Conservation (phyloP, 2,329 filamentous ascomycete species). For the Gnomoniopsis sp. region DNA sequence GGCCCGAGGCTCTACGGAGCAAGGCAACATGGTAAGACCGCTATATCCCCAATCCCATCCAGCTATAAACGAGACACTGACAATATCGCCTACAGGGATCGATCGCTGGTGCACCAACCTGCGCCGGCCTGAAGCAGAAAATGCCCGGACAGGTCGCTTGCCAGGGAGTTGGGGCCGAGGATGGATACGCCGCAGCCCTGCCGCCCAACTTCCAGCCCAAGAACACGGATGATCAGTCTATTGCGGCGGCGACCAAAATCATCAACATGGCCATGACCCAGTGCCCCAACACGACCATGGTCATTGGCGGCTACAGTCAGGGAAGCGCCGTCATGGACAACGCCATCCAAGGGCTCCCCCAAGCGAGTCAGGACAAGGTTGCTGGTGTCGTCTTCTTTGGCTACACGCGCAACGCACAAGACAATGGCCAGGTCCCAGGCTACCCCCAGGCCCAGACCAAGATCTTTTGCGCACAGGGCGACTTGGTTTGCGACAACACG, state of each 20-base stretch:
- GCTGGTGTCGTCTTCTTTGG: constrained; percentile 30
- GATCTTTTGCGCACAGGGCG: constrained; percentile 25
- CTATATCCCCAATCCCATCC: background rate
- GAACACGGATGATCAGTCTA: constrained; percentile 26
- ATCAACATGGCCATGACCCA: constrained; percentile 27
- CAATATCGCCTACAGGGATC: constrained; percentile 22
- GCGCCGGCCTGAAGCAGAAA: constrained; percentile 23
- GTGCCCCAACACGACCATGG: constrained; percentile 30
- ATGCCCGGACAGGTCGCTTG: constrained; percentile 28
- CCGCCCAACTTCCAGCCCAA: constrained; percentile 26
- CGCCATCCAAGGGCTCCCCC: constrained; percentile 25
- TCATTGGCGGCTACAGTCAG: constrained; percentile 28
- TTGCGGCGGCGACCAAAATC: constrained; percentile 26
- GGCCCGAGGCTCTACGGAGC: constrained; percentile 32
- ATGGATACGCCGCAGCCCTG: constrained; percentile 28
- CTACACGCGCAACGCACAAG: constrained; percentile 26
- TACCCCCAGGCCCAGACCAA: constrained; percentile 22
- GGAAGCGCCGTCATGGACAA: constrained; percentile 31
- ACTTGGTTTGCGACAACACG: constrained; percentile 24
- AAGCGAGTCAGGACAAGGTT: constrained; percentile 19
- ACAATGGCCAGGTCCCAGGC: constrained; percentile 22
- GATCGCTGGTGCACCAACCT: constrained; percentile 28
- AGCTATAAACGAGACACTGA: background rate
- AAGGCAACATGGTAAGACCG: constrained; percentile 29
- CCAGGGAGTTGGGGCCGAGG: constrained; percentile 29